Conservation (phyloP, 169 alveolate species). For the Babesia bigemina region DNA sequence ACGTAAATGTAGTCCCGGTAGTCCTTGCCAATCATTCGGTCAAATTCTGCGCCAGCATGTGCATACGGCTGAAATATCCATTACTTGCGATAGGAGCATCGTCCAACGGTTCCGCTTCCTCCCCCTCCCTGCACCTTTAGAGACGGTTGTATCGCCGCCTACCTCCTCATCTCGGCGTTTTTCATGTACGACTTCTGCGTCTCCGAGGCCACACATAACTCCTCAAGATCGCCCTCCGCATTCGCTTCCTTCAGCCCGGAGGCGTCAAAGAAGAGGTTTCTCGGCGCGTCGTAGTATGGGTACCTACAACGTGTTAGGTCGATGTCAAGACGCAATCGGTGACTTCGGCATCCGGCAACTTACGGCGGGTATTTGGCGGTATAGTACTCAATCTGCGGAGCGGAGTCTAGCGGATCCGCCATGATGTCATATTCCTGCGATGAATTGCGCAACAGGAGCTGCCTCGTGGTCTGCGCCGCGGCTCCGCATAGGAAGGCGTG, state of each 20-base stretch:
- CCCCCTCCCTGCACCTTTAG: slow-evolving; percentile 25
- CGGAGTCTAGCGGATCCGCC: slow-evolving; percentile 3
- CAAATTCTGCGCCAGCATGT: slow-evolving; percentile 30
- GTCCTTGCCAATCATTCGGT: slow-evolving; percentile 50
- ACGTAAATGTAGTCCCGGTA: slow-evolving; percentile 38
- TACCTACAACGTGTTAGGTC: slow-evolving; percentile 14
- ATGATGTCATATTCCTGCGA: slow-evolving; percentile 26
- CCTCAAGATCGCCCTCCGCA: not conserved
- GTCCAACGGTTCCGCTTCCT: slow-evolving; percentile 27
- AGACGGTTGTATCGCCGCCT: too few species aligned
- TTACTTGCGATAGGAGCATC: slow-evolving; percentile 60
- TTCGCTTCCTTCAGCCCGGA: slow-evolving; percentile 5
- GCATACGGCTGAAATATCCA: slow-evolving; percentile 4
- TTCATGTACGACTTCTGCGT: slow-evolving; percentile 40
- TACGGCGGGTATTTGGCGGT: slow-evolving; percentile 49
- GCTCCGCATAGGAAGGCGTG: slow-evolving; percentile 12
- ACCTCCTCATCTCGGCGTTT: slow-evolving; percentile 40
- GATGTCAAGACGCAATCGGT: not conserved
- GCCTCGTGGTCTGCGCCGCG: not conserved
- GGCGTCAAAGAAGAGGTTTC: slow-evolving; percentile 53
- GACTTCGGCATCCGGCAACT: not conserved
- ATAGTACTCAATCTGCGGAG: not conserved
- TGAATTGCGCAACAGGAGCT: not conserved
- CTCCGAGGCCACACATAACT: slow-evolving; percentile 7
- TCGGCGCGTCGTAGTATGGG: slow-evolving; percentile 71